Conservation (phyloP, 129 eudicot species). For the carrot (Daucus carota) region DH1_v3.0 NC_030382.2:27801001-27801500, state of each 20-base stretch:
- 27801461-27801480: not conserved
- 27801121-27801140: not conserved
- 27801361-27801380: constrained; percentile 64
- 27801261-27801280: not conserved
- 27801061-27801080: no score
- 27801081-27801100: no score
- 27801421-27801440: constrained; percentile 22
- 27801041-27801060: no score
- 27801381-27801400: constrained; percentile 47
- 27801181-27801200: not conserved
- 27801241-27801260: not conserved
- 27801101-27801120: no score
- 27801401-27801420: constrained; percentile 27
- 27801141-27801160: not conserved
- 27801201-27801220: constrained; percentile 19
- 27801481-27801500: not conserved
- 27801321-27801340: constrained; percentile 27
- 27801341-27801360: constrained; percentile 43
- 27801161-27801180: not conserved
- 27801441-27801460: not conserved
- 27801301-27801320: constrained; percentile 22
- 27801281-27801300: constrained; percentile 39
- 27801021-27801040: no score
- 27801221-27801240: not conserved
- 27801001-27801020: no score